Evolutionary conservation across 495 filamentous ascomycete genomes (phyloP).

Genomic region (Immersiella caudata): DNA sequence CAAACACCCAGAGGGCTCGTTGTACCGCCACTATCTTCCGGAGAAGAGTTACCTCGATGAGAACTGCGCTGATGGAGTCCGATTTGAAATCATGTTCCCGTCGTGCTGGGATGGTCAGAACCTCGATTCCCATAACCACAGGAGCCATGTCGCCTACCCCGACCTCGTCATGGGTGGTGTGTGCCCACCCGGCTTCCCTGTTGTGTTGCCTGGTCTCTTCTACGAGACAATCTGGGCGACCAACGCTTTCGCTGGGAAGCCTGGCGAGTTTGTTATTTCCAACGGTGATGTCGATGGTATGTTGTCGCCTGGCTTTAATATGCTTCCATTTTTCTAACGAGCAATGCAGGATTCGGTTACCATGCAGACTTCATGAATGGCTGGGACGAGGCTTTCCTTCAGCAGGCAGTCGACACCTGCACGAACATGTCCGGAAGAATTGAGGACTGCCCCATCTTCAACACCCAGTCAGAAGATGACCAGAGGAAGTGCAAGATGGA

Average conservation of each 20-base stretch:
- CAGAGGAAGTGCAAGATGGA: constrained; percentile 44
- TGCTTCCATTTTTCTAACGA: constrained; percentile 1
- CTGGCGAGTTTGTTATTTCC: constrained; percentile 76
- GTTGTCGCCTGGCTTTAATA: constrained; percentile 6
- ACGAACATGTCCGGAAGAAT: constrained; percentile 53
- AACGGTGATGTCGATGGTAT: constrained; percentile 79
- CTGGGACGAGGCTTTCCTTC: constrained; percentile 68
- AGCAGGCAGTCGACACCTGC: constrained; percentile 62
- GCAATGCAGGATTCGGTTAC: constrained; percentile 66
- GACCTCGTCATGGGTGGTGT: constrained; percentile 70
- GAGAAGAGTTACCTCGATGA: constrained; percentile 75
- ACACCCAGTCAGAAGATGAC: constrained; percentile 42
- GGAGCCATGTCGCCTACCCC: constrained; percentile 77
- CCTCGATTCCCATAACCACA: constrained; percentile 62
- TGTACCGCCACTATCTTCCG: constrained; percentile 81
- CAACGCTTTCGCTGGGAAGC: constrained; percentile 62
- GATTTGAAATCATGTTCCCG: constrained; percentile 86
- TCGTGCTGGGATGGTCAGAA: constrained; percentile 87
- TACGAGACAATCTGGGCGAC: constrained; percentile 90
- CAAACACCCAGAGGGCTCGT: constrained; percentile 62
- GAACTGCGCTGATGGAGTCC: constrained; percentile 74
- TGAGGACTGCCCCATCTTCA: constrained; percentile 59
- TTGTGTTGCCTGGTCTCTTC: constrained; percentile 72
- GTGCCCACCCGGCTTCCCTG: constrained; percentile 74
- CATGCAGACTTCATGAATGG: constrained; percentile 86